Evolutionary conservation across 768 basidiomycete species (phyloP).

Genomic region (Hortiboletus flavorubellus): DNA sequence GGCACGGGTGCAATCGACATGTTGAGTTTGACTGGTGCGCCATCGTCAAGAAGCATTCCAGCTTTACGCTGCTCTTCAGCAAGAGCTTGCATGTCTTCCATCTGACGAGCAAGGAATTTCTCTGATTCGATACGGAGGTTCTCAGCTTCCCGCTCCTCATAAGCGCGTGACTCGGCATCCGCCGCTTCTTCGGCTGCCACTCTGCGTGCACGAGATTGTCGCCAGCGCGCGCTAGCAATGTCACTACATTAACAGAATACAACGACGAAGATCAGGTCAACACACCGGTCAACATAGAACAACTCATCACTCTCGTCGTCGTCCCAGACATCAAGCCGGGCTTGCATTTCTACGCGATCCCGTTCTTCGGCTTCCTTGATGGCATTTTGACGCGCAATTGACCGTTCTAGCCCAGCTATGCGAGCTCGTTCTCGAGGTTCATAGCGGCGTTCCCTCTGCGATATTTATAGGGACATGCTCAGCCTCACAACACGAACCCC

Average conservation of each 20-base stretch:
- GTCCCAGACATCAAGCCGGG: constrained; percentile 84
- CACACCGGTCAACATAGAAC: constrained; percentile 90
- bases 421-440: constrained; percentile 86
- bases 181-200: constrained; percentile 77
- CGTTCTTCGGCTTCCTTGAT: constrained; percentile 76
- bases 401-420: constrained; percentile 71
- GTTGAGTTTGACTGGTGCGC: constrained; percentile 83
- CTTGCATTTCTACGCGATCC: constrained; percentile 75
- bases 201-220: constrained; percentile 65
- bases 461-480: neutral
- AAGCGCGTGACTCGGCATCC: constrained; percentile 76
- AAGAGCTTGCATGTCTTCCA: constrained; percentile 93
- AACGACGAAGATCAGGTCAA: neutral
- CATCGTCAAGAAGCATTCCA: constrained; percentile 87
- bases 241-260: neutral
- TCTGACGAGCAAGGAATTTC: constrained; percentile 88
- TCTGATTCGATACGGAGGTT: constrained; percentile 89
- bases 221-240: constrained; percentile 72
- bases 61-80: constrained; percentile 90
- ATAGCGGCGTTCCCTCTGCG: constrained; percentile 88
- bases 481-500: neutral
- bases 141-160: constrained; percentile 84
- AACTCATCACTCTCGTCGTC: constrained; percentile 90
- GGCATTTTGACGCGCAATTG: constrained; percentile 67
- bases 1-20: constrained; percentile 60